Evolutionary conservation across 371 early-diverging fungal genomes (phyloP).

Genomic region (Zopfochytrium polystomum): DNA sequence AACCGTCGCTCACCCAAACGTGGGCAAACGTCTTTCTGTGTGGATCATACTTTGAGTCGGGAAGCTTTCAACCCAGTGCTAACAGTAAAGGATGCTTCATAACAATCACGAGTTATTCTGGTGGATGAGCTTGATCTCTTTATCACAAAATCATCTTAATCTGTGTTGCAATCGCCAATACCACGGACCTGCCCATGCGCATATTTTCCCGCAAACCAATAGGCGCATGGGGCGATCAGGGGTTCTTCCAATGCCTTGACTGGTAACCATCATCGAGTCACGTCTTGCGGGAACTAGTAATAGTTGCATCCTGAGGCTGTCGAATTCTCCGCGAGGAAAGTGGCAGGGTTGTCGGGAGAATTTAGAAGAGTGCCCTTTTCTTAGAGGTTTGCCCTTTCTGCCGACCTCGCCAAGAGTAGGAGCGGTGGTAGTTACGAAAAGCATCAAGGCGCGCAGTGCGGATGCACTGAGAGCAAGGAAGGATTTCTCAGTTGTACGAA

Average conservation of each 20-base stretch:
- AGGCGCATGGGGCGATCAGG: constrained; percentile 85
- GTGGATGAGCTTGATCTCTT: constrained; percentile 98
- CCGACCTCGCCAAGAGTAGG: not conserved
- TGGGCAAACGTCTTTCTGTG: not conserved
- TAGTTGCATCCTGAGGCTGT: constrained; percentile 78
- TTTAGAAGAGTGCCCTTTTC: constrained; percentile 94
- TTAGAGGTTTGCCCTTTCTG: constrained; percentile 54
- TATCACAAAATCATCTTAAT: constrained; percentile 83
- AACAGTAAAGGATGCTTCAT: no score
- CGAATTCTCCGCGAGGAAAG: constrained; percentile 90
- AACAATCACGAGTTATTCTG: constrained; percentile 69
- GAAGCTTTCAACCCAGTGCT: no score
- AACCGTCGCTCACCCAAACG: no score
- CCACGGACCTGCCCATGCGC: constrained; percentile 97
- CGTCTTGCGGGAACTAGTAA: constrained; percentile 70
- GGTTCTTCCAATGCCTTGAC: constrained; percentile 84
- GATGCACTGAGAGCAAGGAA: constrained; percentile 70
- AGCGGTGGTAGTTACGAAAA: not conserved
- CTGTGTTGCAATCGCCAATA: constrained; percentile 96
- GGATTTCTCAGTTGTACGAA: no score
- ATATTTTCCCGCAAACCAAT: constrained; percentile 85
- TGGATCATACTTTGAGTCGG: not conserved
- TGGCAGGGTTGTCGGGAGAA: constrained; percentile 95
- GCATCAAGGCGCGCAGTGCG: constrained; percentile 65
- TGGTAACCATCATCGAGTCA: constrained; percentile 77